Base-by-base conservation (phyloP, 306 rosid species). In the Rubus idaeus region DNA sequence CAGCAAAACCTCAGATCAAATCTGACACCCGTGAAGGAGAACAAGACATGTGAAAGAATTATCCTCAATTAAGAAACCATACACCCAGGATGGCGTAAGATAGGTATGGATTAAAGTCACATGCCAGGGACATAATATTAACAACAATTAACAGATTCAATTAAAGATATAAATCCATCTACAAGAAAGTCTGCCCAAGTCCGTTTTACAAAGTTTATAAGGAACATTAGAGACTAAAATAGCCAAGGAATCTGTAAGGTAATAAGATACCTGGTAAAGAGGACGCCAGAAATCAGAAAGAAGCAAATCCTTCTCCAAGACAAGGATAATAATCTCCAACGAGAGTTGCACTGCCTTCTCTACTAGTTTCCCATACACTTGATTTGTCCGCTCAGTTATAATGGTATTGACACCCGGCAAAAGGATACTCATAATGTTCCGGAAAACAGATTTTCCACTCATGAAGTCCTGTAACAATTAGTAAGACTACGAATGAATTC, bases 201-300 rank as follows among this genome's bases (percentile, higher is more conserved):
- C 4, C 26, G 37, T 17, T 17, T 71, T 17, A 35, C 67, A 61
- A 26, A 1, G 68, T 30, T 37, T 62, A 2, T 10, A 37, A 8
- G 23, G 13, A 58, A 69, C 41, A 40, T 26, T 21, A 21, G 23
- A 10, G 6, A 35, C 40, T 55, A 63, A 57, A 40, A 61, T 26
- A 26, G 68, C 44, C 14, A 67, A 69, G 41, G 26, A 45, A 64
- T 35, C 64, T 6, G 1, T 40, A 49, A 17, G 21, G 8, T 45
- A 82, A 68, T 79, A 65, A 45, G 13, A 39, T 79, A 92, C 98
- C 97, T 92, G 98, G 80, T 90, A 95, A 23, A 89, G 68, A 63
- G 98, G 98, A 39, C 97, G 96, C 97, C 95, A 95, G 75, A 84
- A 92, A 90, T 95, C 97, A 79, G 97, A 93, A 81, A 95, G 91